Percentiles rank a stretch among this genome's conserved stretches.
Evolutionary conservation across 345 rosid genomes (phyloP).

Genomic region (Lenwebbia sp.): DNA sequence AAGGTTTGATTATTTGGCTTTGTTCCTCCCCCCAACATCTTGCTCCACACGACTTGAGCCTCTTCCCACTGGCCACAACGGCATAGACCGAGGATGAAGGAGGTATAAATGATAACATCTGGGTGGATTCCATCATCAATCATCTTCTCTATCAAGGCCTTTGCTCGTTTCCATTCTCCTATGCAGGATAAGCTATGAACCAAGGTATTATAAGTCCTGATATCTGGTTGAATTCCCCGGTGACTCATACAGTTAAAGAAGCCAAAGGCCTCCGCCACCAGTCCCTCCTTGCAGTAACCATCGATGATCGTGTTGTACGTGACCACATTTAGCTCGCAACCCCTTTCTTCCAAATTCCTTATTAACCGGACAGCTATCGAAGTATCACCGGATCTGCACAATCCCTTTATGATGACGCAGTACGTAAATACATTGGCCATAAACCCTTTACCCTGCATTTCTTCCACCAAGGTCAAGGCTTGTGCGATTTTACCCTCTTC

Average conservation of each 20-base stretch:
- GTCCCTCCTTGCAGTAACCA: constrained; percentile 4
- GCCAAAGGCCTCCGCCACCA: background rate
- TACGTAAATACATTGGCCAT: background rate
- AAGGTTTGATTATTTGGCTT: no score
- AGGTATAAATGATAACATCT: no score
- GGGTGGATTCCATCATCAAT: no score
- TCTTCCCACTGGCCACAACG: no score
- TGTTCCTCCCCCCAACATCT: no score
- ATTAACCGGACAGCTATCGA: background rate
- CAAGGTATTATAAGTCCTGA: no score
- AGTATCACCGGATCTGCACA: background rate
- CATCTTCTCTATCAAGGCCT: no score
- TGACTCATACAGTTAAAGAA: background rate
- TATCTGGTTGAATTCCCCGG: no score
- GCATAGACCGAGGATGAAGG: no score
- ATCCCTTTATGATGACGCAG: background rate
- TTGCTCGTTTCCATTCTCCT: no score
- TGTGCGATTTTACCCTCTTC: background rate
- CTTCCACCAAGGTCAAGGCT: background rate
- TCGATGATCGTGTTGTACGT: background rate
- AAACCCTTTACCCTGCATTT: background rate
- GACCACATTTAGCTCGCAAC: background rate
- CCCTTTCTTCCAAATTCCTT: background rate
- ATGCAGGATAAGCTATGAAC: no score
- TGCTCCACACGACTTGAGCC: no score